Conservation (phyloP, 768 basidiomycete species). For the Tricholoma matsutake region DNA sequence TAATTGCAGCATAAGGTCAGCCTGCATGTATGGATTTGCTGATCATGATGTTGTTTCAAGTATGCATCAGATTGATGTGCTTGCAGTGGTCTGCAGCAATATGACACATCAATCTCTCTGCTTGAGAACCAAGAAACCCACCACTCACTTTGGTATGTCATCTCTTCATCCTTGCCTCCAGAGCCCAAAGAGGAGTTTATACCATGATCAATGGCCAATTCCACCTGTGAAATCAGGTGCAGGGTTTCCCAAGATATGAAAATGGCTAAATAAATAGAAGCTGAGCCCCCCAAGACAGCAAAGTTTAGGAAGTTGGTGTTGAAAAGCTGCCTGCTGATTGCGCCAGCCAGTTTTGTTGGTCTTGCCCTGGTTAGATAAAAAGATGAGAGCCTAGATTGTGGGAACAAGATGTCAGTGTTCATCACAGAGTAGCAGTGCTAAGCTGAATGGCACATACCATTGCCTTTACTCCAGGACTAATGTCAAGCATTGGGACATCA, state of each 20-base stretch:
- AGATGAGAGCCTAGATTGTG: slow-evolving; percentile 23
- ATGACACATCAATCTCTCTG: neutral
- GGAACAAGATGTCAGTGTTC: neutral
- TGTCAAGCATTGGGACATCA: slow-evolving; percentile 17
- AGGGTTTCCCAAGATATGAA: slow-evolving; percentile 22
- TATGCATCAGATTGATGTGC: slow-evolving; percentile 22
- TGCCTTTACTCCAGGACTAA: slow-evolving; percentile 12
- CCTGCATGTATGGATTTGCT: slow-evolving; percentile 21
- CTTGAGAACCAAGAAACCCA: neutral
- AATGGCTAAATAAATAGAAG: slow-evolving; percentile 25
- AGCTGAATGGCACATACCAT: slow-evolving; percentile 11
- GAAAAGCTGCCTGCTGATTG: slow-evolving; percentile 29
- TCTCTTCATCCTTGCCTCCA: slow-evolving; percentile 6
- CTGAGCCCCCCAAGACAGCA: slow-evolving; percentile 10
- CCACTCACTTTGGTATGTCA: slow-evolving; percentile 30
- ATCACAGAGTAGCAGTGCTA: neutral
- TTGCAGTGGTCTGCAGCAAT: slow-evolving; percentile 23
- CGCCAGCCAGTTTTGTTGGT: slow-evolving; percentile 27
- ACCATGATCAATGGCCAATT: slow-evolving; percentile 29
- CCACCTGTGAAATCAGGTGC: slow-evolving; percentile 23
- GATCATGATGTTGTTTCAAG: slow-evolving; percentile 15
- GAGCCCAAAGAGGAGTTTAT: slow-evolving; percentile 16
- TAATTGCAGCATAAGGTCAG: slow-evolving; percentile 25
- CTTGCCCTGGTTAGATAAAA: slow-evolving; percentile 29
- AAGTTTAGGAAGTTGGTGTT: slow-evolving; percentile 23